Evolutionary conservation across 257 asterid genomes (phyloP).

Genomic region (Gynochthodes officinalis): DNA sequence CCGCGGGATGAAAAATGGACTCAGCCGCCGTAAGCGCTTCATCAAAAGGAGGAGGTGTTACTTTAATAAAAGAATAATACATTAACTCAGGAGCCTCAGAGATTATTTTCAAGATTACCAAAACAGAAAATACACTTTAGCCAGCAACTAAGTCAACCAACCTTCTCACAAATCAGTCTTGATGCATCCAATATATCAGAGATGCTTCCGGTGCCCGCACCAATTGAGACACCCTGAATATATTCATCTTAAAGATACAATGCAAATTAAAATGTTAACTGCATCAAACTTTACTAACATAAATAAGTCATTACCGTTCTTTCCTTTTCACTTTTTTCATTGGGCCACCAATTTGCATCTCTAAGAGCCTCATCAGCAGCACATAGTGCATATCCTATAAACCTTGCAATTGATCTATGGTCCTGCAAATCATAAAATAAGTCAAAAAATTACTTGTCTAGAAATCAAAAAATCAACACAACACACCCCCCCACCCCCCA

Average conservation of each 20-base stretch:
- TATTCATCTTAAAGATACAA: conserved; percentile 32
- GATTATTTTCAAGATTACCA: background rate
- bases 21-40: conserved; percentile 81
- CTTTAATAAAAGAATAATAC: background rate
- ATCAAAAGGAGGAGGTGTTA: conserved; percentile 20
- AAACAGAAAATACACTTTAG: background rate
- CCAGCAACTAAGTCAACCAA: conserved; percentile 20
- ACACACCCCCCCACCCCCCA: too few species aligned
- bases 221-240: conserved; percentile 93
- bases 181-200: conserved; percentile 88
- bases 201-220: conserved; percentile 97
- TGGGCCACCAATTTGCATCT: conserved; percentile 90
- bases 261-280: conserved; percentile 13
- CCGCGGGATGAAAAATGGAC: conserved; percentile 95
- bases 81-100: background rate
- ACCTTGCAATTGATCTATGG: conserved; percentile 82
- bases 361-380: conserved; percentile 92
- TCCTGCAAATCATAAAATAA: conserved; percentile 45
- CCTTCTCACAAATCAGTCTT: conserved; percentile 84
- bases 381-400: conserved; percentile 90
- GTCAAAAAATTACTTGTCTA: conserved; percentile 16
- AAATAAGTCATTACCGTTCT: conserved; percentile 58
- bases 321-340: conserved; percentile 73
- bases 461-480: too few species aligned
- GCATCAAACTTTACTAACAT: conserved; percentile 3